Conservation (phyloP, 805 yeast species). For the Candida vartiovaarae region DNA sequence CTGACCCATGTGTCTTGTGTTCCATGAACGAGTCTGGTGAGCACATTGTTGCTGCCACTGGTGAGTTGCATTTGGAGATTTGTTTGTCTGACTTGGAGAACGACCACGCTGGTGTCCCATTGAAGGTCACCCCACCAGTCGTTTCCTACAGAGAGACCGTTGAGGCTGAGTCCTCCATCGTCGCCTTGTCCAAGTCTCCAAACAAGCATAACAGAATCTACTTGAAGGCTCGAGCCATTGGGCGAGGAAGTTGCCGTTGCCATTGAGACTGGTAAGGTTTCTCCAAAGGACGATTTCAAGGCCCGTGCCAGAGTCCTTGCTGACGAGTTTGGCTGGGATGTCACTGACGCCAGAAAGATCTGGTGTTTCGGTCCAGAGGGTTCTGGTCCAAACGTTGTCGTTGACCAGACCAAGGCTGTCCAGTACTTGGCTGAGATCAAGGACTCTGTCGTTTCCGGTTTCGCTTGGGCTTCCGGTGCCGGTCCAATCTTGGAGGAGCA, state of each 20-base stretch:
- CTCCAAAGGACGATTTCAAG: conserved; percentile 97
- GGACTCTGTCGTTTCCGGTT: conserved; percentile 99
- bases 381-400: conserved; percentile 96
- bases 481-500: conserved; percentile 98
- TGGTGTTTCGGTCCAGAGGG: conserved; percentile 99
- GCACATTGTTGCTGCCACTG: conserved; percentile 99
- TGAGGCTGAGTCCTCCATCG: conserved; percentile 86
- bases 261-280: conserved; percentile 86
- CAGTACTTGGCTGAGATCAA: conserved; percentile 98
- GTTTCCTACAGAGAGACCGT: conserved; percentile 99
- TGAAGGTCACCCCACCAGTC: conserved; percentile 95
- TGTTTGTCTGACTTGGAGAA: conserved; percentile 93
- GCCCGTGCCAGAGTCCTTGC: conserved; percentile 98
- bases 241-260: conserved; percentile 89
- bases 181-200: conserved; percentile 98
- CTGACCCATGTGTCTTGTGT: conserved; percentile 97
- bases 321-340: conserved; percentile 99
- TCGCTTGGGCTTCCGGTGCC: conserved; percentile 99
- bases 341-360: conserved; percentile 99
- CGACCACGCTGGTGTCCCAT: conserved; percentile 99
- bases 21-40: conserved; percentile 92
- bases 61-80: conserved; percentile 99
- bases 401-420: conserved; percentile 99
- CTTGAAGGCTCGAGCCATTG: conserved; percentile 94
- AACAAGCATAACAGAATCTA: conserved; percentile 99